Percentiles rank a stretch among this genome's conserved stretches.
These are phyloP conservation scores for Globisporangium recalcitrans DNA, from an alignment of 352 stramenopile species.

Conservation along the genomic window DNA sequence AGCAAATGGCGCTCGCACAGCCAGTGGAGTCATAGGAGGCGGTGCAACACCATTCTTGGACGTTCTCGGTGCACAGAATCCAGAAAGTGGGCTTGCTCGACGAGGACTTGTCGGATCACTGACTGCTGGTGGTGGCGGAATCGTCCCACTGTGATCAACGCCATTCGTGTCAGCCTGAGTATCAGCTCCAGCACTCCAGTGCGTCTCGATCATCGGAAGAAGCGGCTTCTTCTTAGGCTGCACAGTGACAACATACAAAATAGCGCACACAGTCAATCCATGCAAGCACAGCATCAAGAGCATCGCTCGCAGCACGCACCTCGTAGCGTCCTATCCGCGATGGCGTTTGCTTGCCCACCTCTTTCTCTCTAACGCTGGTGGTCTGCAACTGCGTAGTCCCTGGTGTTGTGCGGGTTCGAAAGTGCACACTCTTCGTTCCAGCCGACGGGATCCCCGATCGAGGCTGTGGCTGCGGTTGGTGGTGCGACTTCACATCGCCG, in stretches of 20 bases:
- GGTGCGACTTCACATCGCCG: neutral
- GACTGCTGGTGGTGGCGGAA: neutral
- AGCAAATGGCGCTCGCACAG: neutral
- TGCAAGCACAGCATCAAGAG: neutral
- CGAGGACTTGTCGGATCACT: neutral
- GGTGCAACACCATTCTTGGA: neutral
- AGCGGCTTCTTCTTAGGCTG: constrained; percentile 12
- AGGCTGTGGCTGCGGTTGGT: neutral
- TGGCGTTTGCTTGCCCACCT: neutral
- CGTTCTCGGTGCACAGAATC: neutral
- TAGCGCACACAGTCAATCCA: neutral
- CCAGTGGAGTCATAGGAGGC: neutral
- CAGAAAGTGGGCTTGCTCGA: neutral
- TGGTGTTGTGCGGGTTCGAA: neutral
- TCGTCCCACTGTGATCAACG: neutral
- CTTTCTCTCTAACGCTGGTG: neutral
- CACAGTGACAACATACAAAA: neutral
- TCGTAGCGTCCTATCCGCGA: constrained; percentile 12
- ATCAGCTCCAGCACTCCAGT: neutral
- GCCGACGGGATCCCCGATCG: constrained; percentile 6
- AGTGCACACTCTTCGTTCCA: neutral
- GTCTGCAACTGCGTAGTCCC: neutral
- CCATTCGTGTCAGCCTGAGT: neutral
- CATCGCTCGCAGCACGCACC: neutral
- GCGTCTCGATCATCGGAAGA: constrained; percentile 13